These are phyloP conservation scores for Botrytis medusae DNA, from an alignment of 2,329 filamentous ascomycete species.

Conservation along the genomic window DNA sequence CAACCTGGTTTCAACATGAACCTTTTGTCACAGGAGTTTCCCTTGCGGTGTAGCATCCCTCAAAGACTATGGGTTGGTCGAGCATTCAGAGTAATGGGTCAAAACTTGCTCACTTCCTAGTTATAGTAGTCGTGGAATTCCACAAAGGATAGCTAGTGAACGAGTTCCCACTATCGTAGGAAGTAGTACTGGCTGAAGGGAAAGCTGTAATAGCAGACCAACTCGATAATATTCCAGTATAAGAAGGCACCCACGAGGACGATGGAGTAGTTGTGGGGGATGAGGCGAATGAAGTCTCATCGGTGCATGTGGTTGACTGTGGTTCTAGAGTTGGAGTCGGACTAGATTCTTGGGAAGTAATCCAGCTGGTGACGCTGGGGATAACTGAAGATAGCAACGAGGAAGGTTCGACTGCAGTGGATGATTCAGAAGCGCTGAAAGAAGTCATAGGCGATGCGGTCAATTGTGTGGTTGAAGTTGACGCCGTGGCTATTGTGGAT, in stretches of 20 bases:
- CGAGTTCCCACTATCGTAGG: slow-evolving; percentile 38
- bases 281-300: slow-evolving; percentile 15
- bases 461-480: slow-evolving; percentile 4
- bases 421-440: not conserved
- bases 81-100: not conserved
- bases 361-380: not conserved
- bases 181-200: slow-evolving; percentile 19
- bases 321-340: not conserved
- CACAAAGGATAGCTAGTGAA: slow-evolving; percentile 37
- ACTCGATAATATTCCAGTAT: slow-evolving; percentile 14
- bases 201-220: slow-evolving; percentile 15
- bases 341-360: not conserved
- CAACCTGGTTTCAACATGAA: not conserved
- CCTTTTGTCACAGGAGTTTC: not conserved
- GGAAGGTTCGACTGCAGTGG: not conserved
- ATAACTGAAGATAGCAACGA: not conserved
- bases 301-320: slow-evolving; percentile 3
- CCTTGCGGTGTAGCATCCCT: not conserved
- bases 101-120: not conserved
- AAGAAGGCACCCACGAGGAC: slow-evolving; percentile 15
- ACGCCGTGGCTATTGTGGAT: slow-evolving; percentile 7
- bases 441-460: not conserved
- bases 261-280: slow-evolving; percentile 4
- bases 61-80: too few relatives aligned
- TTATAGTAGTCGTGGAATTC: slow-evolving; percentile 27